Base-by-base conservation (phyloP, 1,284 basidiomycete species). In the Cerrena zonata region DNA sequence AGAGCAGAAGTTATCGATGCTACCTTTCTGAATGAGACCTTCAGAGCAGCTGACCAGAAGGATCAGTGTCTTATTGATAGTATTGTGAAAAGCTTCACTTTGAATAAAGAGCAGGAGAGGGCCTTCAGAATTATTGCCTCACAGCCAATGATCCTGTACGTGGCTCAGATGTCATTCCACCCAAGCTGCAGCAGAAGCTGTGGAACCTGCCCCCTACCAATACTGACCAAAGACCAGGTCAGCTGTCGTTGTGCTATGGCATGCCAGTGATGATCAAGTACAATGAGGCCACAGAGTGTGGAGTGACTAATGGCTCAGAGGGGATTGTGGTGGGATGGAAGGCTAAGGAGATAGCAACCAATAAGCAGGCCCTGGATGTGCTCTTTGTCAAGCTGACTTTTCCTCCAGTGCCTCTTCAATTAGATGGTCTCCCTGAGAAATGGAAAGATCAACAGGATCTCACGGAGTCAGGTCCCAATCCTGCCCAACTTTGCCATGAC, bases 401-500 rank as follows among this genome's bases (percentile, higher is more conserved):
- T 38, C 64, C 67, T 2, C 65, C 69, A 3, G 51, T 47, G 40
- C 7, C 43, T 18, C 47, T 74, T 1, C 51, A 68, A 30, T 22
- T 74, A 12, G 49, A 55, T 12, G 67, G 61, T 5, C 54, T 76
- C 13, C 68, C 68, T 21, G 3, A 24, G 62, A n/a, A 59, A 65
- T 61, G 69, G 64, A 42, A 49, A 36, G 15, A 38, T 12, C 2
- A 34, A 67, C 2, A 27, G 25, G 4, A 57, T 74, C 11, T 45
- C 36, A 0, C 44, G 68, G 11, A 48, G 55, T 2, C 72, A 75
- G 53, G 65, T 74, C 0, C 50, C 62, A 7, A 55, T 72, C 0
- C 26, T 72, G 0, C 65, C 65, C 0, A 71, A 73, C 49, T 74
- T 74, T 65, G 62, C 67, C 2, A 74, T 73, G 65, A 73, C 71